Base-by-base conservation (phyloP, 1,284 basidiomycete species). In the Naganishia sp. region DNA sequence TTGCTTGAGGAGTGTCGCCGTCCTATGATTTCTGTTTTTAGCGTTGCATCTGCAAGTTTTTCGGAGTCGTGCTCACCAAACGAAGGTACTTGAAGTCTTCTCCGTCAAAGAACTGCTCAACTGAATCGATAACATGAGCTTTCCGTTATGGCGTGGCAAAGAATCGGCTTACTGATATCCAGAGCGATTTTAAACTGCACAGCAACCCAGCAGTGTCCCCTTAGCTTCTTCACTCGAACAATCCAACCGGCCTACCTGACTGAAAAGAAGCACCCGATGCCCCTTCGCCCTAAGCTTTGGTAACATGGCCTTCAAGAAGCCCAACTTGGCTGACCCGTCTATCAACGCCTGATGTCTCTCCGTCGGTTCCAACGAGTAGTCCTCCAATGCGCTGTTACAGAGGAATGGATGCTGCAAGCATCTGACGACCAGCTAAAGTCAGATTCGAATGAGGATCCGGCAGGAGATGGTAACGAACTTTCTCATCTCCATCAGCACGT, bases 201-300 rank as follows among this genome's bases (percentile, higher is more conserved):
- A 0, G 16, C 55, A 67, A 13, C 54, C 42, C 15, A 50, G 48
- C 36, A 39, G 7, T 39, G 36, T 53, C 36, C 28, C 16, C 66
- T 72, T 63, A 72, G 36, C 15, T 64, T 21, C 16, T 6, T 33
- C 15, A n/a, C 44, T 7, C 33, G 53, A 69, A 72, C 50, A 36
- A 64, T 15, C 33, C 36, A 21, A 25, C 18, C 15, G 15, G 23
- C 84, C 74, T 79, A 95, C 96, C 83, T 99, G 96, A 79, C 93
- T 96, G 81, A 99, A 99, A 31, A 99, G 82, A 25, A 99, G 83
- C n/a, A 98, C 88, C 31, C 96, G 88, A 80, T 99, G 96, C 0
- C 93, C 94, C 49, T 88, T 86, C 60, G 87, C 86, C 75, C 91
- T 92, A 63, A 99, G 84, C 78, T 94, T 91, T 0, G 91, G 90